Percentiles rank a stretch among this genome's conserved stretches.
Conservation (phyloP, 352 stramenopile species). For the Peronospora farinosa region DNA sequence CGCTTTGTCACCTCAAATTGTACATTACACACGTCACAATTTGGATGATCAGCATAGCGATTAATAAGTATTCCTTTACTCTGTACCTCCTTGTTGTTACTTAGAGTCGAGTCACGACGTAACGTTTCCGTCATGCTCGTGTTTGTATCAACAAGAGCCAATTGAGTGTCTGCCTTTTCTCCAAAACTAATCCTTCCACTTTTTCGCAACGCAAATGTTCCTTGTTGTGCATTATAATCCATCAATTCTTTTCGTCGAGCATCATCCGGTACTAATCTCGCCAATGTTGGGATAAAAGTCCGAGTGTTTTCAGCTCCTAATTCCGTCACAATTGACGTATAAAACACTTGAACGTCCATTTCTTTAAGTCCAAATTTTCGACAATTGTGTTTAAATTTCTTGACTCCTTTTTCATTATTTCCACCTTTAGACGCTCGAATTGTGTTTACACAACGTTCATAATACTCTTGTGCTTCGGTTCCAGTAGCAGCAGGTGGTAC, state of each 20-base stretch:
- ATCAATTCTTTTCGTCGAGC: conserved; percentile 42
- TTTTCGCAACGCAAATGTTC: conserved; percentile 1
- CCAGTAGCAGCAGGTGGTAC: conserved; percentile 50
- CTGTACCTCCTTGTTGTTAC: conserved; percentile 7
- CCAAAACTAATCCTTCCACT: conserved; percentile 12
- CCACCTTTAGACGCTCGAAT: conserved; percentile 45
- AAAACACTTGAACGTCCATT: conserved; percentile 50
- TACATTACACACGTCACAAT: conserved; percentile 55
- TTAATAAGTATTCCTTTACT: conserved; percentile 54
- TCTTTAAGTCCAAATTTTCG: conserved; percentile 43
- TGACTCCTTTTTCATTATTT: conserved; percentile 49
- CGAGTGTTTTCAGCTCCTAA: conserved; percentile 37
- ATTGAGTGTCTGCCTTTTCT: conserved; percentile 9
- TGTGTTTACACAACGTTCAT: conserved; percentile 51
- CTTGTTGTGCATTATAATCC: conserved; percentile 42
- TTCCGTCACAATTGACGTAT: conserved; percentile 44
- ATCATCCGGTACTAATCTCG: conserved; percentile 51
- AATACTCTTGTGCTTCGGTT: conserved; percentile 42
- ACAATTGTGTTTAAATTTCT: conserved; percentile 65
- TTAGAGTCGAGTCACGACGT: conserved; percentile 29
- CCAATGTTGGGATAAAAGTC: conserved; percentile 42
- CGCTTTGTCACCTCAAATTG: conserved; percentile 54
- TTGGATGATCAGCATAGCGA: conserved; percentile 56
- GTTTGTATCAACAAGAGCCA: conserved; percentile 18
- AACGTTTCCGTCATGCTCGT: conserved; percentile 34